Percentiles rank a stretch among this genome's conserved stretches.
Conservation (phyloP, 2,329 filamentous ascomycete genomes). For the Penicillium corylophilum region DNA sequence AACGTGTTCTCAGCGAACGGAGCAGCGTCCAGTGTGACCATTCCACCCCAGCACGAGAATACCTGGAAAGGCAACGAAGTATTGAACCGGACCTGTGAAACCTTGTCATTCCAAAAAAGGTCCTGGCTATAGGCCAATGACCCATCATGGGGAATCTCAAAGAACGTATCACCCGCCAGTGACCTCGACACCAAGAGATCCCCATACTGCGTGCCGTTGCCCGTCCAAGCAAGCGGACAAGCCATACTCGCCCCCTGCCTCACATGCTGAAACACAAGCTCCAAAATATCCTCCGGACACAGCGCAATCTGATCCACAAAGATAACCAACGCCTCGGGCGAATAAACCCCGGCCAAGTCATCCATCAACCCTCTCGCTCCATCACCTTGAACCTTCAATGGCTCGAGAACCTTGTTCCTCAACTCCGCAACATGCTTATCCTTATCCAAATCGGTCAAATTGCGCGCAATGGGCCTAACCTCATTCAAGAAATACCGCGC, state of each 20-base stretch:
- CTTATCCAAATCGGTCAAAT: conserved; percentile 8
- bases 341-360: conserved; percentile 20
- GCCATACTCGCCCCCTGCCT: conserved; percentile 22
- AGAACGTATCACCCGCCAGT: conserved; percentile 57
- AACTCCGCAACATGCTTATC: conserved; percentile 1
- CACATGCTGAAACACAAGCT: too few relatives aligned
- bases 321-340: conserved; percentile 46
- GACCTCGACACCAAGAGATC: conserved; percentile 53
- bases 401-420: conserved; percentile 7
- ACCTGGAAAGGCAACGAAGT: too few relatives aligned
- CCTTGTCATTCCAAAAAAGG: not conserved
- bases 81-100: too few relatives aligned
- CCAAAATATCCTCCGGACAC: too few relatives aligned
- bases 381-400: conserved; percentile 2
- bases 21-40: too few relatives aligned
- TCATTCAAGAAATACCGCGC: conserved; percentile 17
- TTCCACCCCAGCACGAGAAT: too few relatives aligned
- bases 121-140: conserved; percentile 52
- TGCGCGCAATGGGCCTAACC: too few relatives aligned
- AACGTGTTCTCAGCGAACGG: too few relatives aligned
- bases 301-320: conserved; percentile 21
- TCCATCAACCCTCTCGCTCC: conserved; percentile 33
- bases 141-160: conserved; percentile 52
- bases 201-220: conserved; percentile 26
- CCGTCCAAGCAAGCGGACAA: conserved; percentile 59